Evolutionary conservation across 768 basidiomycete species (phyloP), one percentile per base, ranked within the genome.

Genomic region (Phaeotremella skinneri): DNA sequence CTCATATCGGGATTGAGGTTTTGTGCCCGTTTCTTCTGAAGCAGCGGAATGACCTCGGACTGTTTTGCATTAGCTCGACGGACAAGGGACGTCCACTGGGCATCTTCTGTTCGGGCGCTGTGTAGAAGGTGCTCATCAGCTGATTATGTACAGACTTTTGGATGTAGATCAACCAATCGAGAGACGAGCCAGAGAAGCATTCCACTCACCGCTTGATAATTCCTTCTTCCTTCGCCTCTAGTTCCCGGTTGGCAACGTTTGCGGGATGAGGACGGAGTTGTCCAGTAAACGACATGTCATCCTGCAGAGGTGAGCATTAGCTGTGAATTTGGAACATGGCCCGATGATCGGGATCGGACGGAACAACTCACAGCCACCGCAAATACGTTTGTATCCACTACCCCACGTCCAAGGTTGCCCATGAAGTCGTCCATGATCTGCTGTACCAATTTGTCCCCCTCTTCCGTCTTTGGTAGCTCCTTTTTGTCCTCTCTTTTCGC

Each of bases 381-480:
- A 48, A 75, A 75, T 6, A 76, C 70, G 53, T 70, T 61, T n/a
- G 70, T 72, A 56, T 75, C 75, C 20, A 76, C 63, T 13, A 58
- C 61, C 2, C 75, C 75, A 45, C 66, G 55, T 16, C 66, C 65
- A 54, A 73, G 48, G 14, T 60, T 62, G 5, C 47, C 52, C 47
- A 72, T 52, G n/a, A 76, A 63, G 13, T 72, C 66, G 6, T 71
- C 70, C 72, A 76, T 72, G 23, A 76, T 72, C 56, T 65, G 67
- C 55, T 59, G 61, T 6, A 73, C 52, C 47, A 76, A 45, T 53
- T 55, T 56, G 62, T 76, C 75, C 2, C 75, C 75, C 53, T 71
- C 69, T 21, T 59, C 59, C 13, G 75, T 72, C 41, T 60, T 59
- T 16, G 45, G 55, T 20, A 30, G 56, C 17, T 56, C 56, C 30